Conservation (phyloP, 1,284 basidiomycete species). For the Trichosporon coremiiforme region DNA sequence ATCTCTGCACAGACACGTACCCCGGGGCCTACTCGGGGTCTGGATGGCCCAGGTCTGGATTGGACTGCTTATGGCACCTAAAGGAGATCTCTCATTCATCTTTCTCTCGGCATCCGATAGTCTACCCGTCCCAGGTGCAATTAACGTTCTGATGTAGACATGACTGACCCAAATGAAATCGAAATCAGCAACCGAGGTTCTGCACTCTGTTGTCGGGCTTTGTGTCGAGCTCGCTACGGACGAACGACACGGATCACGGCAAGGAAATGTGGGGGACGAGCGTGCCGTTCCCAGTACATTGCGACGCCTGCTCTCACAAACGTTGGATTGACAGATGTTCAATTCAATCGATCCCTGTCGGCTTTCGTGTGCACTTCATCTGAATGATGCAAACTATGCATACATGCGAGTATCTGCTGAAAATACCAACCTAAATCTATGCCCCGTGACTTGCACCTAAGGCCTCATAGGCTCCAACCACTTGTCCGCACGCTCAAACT, state of each 20-base stretch:
- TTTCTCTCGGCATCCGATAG: not conserved
- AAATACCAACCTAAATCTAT: slow-evolving; percentile 10
- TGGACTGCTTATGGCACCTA: not conserved
- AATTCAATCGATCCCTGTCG: slow-evolving; percentile 8
- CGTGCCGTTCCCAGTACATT: not conserved
- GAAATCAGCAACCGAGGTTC: not conserved
- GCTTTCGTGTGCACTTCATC: not conserved
- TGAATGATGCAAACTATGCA: slow-evolving; percentile 14
- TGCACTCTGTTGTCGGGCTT: too few relatives aligned
- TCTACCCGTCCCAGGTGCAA: not conserved
- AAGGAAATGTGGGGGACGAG: too few relatives aligned
- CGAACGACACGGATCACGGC: too few relatives aligned
- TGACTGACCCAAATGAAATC: not conserved
- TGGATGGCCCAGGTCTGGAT: not conserved
- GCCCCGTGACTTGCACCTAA: slow-evolving; percentile 53
- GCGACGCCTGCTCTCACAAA: not conserved
- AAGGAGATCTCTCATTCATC: not conserved
- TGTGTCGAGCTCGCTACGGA: too few relatives aligned
- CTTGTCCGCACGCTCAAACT: slow-evolving; percentile 90
- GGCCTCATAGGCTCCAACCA: slow-evolving; percentile 92
- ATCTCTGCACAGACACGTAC: too few relatives aligned
- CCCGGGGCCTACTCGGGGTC: not conserved
- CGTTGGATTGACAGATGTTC: slow-evolving; percentile 2
- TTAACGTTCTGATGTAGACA: not conserved
- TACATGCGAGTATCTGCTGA: slow-evolving; percentile 10